Percentiles rank a stretch among this genome's conserved stretches.
Conservation (phyloP, 2,329 filamentous ascomycete species). For the Neofusicoccum sp. region DNA sequence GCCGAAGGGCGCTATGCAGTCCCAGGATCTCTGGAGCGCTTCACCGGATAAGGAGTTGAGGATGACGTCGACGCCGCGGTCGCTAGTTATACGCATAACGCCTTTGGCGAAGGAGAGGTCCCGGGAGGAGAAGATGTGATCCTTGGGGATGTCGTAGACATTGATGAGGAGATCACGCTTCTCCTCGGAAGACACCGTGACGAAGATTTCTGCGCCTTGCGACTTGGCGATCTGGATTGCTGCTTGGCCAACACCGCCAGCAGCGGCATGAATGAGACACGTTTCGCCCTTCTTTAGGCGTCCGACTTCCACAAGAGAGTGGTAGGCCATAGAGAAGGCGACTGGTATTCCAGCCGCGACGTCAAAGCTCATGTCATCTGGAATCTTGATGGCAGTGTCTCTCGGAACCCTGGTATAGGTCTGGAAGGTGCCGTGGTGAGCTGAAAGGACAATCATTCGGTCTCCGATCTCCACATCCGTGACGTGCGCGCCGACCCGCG, state of each 20-base stretch:
- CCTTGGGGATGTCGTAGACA: not conserved
- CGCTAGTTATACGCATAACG: slow-evolving; percentile 26
- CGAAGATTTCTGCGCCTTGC: slow-evolving; percentile 27
- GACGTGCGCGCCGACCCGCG: not conserved
- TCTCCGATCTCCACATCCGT: slow-evolving; percentile 4
- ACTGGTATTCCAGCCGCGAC: not conserved
- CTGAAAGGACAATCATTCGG: slow-evolving; percentile 9
- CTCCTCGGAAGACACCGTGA: slow-evolving; percentile 2
- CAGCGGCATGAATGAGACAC: slow-evolving; percentile 3
- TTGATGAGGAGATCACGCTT: slow-evolving; percentile 1
- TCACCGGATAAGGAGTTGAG: slow-evolving; percentile 28
- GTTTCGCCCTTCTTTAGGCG: slow-evolving; percentile 3
- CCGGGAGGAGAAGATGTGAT: slow-evolving; percentile 2
- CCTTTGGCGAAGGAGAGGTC: slow-evolving; percentile 20
- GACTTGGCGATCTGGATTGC: slow-evolving; percentile 22
- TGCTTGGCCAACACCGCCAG: slow-evolving; percentile 4
- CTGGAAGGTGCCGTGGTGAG: slow-evolving; percentile 14
- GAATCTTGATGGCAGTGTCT: slow-evolving; percentile 9
- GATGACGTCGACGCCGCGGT: slow-evolving; percentile 31
- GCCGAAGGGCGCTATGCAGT: slow-evolving; percentile 28
- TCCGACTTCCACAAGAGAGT: not conserved
- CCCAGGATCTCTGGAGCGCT: slow-evolving; percentile 23
- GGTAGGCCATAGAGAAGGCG: not conserved
- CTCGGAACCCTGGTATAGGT: not conserved
- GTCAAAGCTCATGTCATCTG: not conserved